Evolutionary conservation across 164 flowering plant species (phyloP).

Genomic region (Vitis labrusca): DNA sequence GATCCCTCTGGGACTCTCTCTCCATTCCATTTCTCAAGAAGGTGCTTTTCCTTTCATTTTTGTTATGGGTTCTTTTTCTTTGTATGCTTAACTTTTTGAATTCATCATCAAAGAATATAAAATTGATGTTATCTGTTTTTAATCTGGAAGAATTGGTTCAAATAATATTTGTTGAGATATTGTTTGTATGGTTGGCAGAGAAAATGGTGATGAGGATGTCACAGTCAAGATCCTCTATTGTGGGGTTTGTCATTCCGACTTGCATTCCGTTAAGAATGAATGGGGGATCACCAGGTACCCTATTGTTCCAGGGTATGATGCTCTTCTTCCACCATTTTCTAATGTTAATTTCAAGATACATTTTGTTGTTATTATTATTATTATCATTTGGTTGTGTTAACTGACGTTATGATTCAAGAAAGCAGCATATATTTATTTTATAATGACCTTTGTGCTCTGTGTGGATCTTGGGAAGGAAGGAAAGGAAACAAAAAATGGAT

Average conservation of each 20-base stretch:
- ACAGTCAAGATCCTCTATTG: slow-evolving; percentile 28
- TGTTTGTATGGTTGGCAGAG: slow-evolving; percentile 9
- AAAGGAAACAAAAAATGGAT: too few relatives aligned
- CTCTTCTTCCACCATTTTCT: too few relatives aligned
- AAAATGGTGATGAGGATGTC: slow-evolving; percentile 22
- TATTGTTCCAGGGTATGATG: slow-evolving; percentile 28
- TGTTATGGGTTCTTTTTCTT: not conserved
- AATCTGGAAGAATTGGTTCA: not conserved
- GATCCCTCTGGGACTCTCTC: slow-evolving; percentile 3
- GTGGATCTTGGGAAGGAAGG: too few relatives aligned
- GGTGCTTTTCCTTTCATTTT: slow-evolving; percentile 1
- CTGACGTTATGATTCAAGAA: too few relatives aligned
- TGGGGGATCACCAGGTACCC: slow-evolving; percentile 27
- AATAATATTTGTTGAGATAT: too few relatives aligned
- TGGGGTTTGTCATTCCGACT: slow-evolving; percentile 35
- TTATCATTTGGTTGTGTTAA: too few relatives aligned
- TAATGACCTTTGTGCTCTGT: too few relatives aligned
- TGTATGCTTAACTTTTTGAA: not conserved
- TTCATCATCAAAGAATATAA: not conserved
- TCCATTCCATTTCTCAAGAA: slow-evolving; percentile 9
- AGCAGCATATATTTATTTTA: too few relatives aligned
- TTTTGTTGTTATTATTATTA: too few relatives aligned
- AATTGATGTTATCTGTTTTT: not conserved
- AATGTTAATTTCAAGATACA: too few relatives aligned
- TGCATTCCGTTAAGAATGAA: slow-evolving; percentile 25